These are phyloP conservation scores for Dactylonectria estremocensis DNA, from an alignment of 2,329 filamentous ascomycete species.

Conservation along the genomic window DNA sequence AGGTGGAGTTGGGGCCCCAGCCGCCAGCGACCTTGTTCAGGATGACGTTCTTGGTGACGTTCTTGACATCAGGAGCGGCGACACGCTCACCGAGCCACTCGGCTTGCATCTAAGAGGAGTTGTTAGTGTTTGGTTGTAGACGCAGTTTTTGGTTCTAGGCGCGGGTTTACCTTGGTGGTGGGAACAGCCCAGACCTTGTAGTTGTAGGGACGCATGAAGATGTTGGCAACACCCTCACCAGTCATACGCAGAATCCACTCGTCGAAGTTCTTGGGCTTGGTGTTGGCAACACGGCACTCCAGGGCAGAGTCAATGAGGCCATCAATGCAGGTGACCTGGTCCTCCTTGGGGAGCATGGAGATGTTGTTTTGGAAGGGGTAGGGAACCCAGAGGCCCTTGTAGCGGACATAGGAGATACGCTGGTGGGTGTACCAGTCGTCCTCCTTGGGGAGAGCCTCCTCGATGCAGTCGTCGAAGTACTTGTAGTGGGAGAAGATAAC, in stretches of 20 bases:
- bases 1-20: conserved; percentile 98
- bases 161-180: conserved; percentile 83
- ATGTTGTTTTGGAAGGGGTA: conserved; percentile 99
- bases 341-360: conserved; percentile 96
- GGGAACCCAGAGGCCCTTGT: conserved; percentile 96
- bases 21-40: conserved; percentile 95
- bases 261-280: conserved; percentile 96
- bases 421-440: conserved; percentile 98
- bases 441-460: conserved; percentile 94
- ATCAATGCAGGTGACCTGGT: conserved; percentile 94
- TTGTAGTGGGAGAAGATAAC: conserved; percentile 99
- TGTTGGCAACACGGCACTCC: conserved; percentile 87
- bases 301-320: conserved; percentile 96
- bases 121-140: conserved; percentile 22
- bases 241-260: conserved; percentile 98
- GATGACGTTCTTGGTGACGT: conserved; percentile 93
- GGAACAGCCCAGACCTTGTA: conserved; percentile 99
- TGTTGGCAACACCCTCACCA: conserved; percentile 89
- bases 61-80: conserved; percentile 95
- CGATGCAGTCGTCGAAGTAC: conserved; percentile 99
- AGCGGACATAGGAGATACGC: conserved; percentile 98
- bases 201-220: conserved; percentile 99
- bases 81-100: conserved; percentile 99
- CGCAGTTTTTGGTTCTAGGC: neutral
- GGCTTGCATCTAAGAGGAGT: conserved; percentile 88